Evolutionary conservation across 2,329 filamentous ascomycete species (phyloP).

Genomic region (Graphilbum fragrans): DNA sequence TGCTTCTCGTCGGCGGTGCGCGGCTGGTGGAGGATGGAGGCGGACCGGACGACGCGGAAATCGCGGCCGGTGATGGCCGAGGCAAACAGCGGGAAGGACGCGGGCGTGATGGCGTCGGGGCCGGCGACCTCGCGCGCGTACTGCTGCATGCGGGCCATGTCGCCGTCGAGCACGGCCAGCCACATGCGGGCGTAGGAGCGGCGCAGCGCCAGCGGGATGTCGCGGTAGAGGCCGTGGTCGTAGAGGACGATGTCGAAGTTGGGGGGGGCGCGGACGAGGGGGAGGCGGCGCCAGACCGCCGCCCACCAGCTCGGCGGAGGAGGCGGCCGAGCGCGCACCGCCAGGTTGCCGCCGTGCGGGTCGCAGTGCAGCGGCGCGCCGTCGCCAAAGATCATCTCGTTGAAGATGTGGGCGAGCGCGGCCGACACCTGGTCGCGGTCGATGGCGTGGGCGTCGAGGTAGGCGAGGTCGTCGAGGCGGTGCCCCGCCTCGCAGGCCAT

Average conservation of each 20-base stretch:
- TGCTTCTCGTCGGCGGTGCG: constrained; percentile 71
- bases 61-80: constrained; percentile 93
- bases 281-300: neutral
- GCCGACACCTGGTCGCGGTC: constrained; percentile 93
- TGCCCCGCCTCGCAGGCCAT: constrained; percentile 88
- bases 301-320: neutral
- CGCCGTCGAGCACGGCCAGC: constrained; percentile 87
- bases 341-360: constrained; percentile 91
- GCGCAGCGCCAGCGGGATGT: constrained; percentile 68
- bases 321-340: constrained; percentile 41
- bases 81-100: constrained; percentile 89
- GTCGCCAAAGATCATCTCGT: constrained; percentile 97
- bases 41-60: constrained; percentile 60
- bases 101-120: constrained; percentile 49
- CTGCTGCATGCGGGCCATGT: constrained; percentile 74
- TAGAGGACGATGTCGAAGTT: constrained; percentile 97
- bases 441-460: constrained; percentile 74
- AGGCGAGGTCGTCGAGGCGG: constrained; percentile 79
- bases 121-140: constrained; percentile 85
- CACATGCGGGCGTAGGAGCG: constrained; percentile 92
- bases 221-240: constrained; percentile 91
- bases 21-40: constrained; percentile 31
- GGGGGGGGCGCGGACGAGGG: constrained; percentile 6
- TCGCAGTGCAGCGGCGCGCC: constrained; percentile 89
- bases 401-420: constrained; percentile 83